Conservation (phyloP, 1,139 yeast species). For the Taiozyma onychis region DNA sequence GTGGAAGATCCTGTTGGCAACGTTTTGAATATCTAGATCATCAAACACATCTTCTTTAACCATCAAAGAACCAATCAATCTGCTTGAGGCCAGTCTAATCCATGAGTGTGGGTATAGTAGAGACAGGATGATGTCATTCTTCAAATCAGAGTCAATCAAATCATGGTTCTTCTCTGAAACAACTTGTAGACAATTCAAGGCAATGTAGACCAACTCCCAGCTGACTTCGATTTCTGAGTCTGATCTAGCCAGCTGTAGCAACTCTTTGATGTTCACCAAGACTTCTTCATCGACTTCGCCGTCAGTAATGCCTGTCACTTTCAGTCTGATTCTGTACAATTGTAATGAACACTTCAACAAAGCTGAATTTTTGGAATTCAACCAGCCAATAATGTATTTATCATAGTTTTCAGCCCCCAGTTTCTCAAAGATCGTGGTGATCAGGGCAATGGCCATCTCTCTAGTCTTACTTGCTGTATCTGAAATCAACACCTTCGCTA, state of each 20-base stretch:
- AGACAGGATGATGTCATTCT: conserved; percentile 41
- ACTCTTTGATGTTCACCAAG: conserved; percentile 34
- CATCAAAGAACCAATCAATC: conserved; percentile 52
- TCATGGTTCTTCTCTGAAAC: conserved; percentile 21
- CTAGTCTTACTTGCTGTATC: conserved; percentile 82
- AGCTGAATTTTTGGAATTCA: conserved; percentile 44
- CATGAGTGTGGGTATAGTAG: conserved; percentile 87
- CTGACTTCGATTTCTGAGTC: conserved; percentile 35
- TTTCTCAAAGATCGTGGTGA: conserved; percentile 50
- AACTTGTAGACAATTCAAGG: conserved; percentile 47
- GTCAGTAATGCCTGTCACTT: conserved; percentile 38
- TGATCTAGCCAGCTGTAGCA: conserved; percentile 33
- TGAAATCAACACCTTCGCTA: conserved; percentile 70
- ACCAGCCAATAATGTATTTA: conserved; percentile 64
- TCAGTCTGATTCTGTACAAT: conserved; percentile 59
- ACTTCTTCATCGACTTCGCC: conserved; percentile 34
- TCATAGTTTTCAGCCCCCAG: conserved; percentile 47
- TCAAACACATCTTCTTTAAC: conserved; percentile 30
- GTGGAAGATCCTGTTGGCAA: conserved; percentile 64
- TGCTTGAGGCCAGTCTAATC: conserved; percentile 72
- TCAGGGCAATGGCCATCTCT: conserved; percentile 70
- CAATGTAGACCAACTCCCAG: conserved; percentile 78
- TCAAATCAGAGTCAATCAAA: conserved; percentile 31
- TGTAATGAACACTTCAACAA: conserved; percentile 75
- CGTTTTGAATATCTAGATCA: conserved; percentile 47